These are phyloP conservation scores for Dendrobium huoshanense DNA, from an alignment of 106 monocot species.

Conservation along the genomic window DNA sequence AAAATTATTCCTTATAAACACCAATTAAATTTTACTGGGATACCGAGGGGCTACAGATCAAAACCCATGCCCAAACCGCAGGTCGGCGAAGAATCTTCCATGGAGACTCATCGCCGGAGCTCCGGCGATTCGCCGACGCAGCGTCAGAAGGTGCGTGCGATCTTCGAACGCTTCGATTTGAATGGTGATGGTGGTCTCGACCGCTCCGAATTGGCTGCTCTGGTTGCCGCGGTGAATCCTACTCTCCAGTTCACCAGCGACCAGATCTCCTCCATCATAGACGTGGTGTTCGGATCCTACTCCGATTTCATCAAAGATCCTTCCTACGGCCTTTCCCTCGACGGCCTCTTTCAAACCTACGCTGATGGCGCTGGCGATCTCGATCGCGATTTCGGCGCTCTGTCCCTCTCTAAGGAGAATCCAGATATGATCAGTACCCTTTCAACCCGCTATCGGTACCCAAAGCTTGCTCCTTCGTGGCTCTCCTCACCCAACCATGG, in stretches of 20 bases:
- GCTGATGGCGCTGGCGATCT: slow-evolving; percentile 30
- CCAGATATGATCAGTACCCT: background rate
- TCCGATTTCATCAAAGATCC: slow-evolving; percentile 17
- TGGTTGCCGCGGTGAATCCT: slow-evolving; percentile 28
- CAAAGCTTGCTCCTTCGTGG: background rate
- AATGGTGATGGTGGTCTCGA: slow-evolving; percentile 30
- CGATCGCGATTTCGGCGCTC: slow-evolving; percentile 24
- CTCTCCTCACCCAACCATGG: slow-evolving; percentile 12
- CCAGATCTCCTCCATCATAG: slow-evolving; percentile 24
- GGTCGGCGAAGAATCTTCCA: background rate
- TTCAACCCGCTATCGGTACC: too few species aligned
- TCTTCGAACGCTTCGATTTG: slow-evolving; percentile 34
- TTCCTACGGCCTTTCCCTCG: slow-evolving; percentile 14
- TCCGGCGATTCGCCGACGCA: background rate
- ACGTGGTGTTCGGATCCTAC: slow-evolving; percentile 31
- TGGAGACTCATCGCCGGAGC: too few species aligned
- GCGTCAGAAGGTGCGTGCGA: slow-evolving; percentile 24
- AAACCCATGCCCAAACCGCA: too few species aligned
- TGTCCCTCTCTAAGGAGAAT: slow-evolving; percentile 5
- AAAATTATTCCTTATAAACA: too few species aligned
- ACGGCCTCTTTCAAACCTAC: slow-evolving; percentile 29
- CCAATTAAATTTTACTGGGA: too few species aligned
- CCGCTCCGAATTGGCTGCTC: slow-evolving; percentile 23
- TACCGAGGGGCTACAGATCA: too few species aligned
- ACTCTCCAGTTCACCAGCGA: slow-evolving; percentile 13